Evolutionary conservation across 495 filamentous ascomycete species (phyloP).

Genomic region (Echria macrotheca): DNA sequence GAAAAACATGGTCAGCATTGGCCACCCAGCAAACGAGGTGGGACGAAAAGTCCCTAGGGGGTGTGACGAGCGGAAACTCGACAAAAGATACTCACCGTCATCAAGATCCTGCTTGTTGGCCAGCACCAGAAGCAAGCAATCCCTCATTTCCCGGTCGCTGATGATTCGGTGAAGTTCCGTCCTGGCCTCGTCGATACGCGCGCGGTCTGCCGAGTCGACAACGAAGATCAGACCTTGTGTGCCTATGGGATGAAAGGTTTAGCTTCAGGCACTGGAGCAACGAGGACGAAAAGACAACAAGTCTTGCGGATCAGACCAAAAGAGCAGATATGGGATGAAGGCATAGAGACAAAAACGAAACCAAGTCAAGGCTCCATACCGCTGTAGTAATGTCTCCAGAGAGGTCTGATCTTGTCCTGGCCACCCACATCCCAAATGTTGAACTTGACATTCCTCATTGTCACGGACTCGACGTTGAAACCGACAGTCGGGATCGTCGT

Average conservation of each 20-base stretch:
- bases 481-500: slow-evolving; percentile 99
- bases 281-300: too few relatives aligned
- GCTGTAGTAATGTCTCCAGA: slow-evolving; percentile 98
- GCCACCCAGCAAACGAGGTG: too few relatives aligned
- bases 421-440: slow-evolving; percentile 99
- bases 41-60: too few relatives aligned
- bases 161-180: slow-evolving; percentile 92
- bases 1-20: too few relatives aligned
- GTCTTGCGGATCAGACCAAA: too few relatives aligned
- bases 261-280: background rate
- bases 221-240: slow-evolving; percentile 98
- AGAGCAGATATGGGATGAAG: too few relatives aligned
- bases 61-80: too few relatives aligned
- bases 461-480: slow-evolving; percentile 99
- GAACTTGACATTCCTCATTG: slow-evolving; percentile 98
- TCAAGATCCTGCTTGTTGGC: slow-evolving; percentile 96
- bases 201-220: slow-evolving; percentile 84
- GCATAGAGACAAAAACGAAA: too few relatives aligned
- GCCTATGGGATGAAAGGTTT: slow-evolving; percentile 41
- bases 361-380: too few relatives aligned
- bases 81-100: slow-evolving; percentile 67
- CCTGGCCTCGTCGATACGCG: slow-evolving; percentile 81
- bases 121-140: slow-evolving; percentile 87
- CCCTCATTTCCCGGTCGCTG: slow-evolving; percentile 97
- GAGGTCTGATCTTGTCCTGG: slow-evolving; percentile 96